These are phyloP conservation scores for Paecilomyces sp. DNA, from an alignment of 2,329 filamentous ascomycete species.

Conservation along the genomic window DNA sequence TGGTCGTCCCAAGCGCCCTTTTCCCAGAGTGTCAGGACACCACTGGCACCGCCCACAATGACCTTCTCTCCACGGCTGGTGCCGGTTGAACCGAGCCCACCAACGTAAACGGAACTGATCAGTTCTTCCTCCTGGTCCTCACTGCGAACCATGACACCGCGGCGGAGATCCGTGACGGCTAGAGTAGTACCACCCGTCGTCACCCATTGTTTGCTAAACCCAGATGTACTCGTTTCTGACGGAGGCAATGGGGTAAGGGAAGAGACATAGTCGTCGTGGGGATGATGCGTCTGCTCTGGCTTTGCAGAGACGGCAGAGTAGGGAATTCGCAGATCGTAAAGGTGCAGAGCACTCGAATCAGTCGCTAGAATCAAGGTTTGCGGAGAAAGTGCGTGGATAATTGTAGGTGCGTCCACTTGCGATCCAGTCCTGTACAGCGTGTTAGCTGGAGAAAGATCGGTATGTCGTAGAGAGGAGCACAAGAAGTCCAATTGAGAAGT, in stretches of 20 bases:
- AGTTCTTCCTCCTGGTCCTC: slow-evolving; percentile 95
- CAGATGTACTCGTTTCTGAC: slow-evolving; percentile 72
- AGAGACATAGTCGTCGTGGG: slow-evolving; percentile 89
- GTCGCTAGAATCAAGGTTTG: slow-evolving; percentile 84
- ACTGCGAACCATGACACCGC: slow-evolving; percentile 78
- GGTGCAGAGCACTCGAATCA: slow-evolving; percentile 81
- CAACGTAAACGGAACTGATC: slow-evolving; percentile 71
- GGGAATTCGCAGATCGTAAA: slow-evolving; percentile 72
- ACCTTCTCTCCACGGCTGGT: slow-evolving; percentile 67
- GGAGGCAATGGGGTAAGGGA: slow-evolving; percentile 78
- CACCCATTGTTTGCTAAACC: slow-evolving; percentile 90
- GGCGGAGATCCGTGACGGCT: slow-evolving; percentile 78
- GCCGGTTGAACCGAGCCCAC: slow-evolving; percentile 61
- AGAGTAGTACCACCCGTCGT: slow-evolving; percentile 88
- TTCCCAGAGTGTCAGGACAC: slow-evolving; percentile 89
- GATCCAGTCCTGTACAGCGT: slow-evolving; percentile 30
- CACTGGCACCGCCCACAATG: slow-evolving; percentile 68
- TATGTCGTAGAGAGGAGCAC: not conserved
- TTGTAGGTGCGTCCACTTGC: slow-evolving; percentile 64
- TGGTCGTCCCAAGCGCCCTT: slow-evolving; percentile 92
- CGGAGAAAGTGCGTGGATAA: slow-evolving; percentile 76
- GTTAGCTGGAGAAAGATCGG: slow-evolving; percentile 1
- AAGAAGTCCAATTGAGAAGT: not conserved
- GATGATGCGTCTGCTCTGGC: slow-evolving; percentile 72
- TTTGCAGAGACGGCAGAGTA: slow-evolving; percentile 49